Base-by-base conservation (phyloP, 495 filamentous ascomycete species). In the Hypoxylon rickii region DNA sequence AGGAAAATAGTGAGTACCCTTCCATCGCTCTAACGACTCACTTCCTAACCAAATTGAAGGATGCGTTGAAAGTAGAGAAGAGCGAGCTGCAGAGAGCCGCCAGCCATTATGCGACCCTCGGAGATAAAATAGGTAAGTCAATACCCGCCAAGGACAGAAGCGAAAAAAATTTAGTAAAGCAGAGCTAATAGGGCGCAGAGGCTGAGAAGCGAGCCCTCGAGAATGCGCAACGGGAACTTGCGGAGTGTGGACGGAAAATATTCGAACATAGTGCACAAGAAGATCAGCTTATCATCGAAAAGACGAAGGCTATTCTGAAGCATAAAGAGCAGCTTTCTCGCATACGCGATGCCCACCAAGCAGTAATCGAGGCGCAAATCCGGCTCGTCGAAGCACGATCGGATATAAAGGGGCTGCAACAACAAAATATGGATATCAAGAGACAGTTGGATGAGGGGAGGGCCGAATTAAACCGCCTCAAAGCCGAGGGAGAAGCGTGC, bases 361-460 rank as follows among this genome's bases (percentile, higher is more conserved):
- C 82, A 22, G 75, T 91, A 8, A 66, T 90, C 11, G 84, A 89
- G 62, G 78, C 79, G 1, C 79, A 89, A 49, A 69, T 96, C 36
- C 76, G 81, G 39, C 73, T 85, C 5, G 76, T 92, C 22, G 95
- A 98, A 73, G 92, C 90, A 0, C 67, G 74, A 7, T 96, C 92
- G 0, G 94, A 97, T 57, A 67, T 88, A 3, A 80, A 84, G 44
- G 75, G 73, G 10, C 73, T 96, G 5, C 79, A 79, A 60, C 71
- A 71, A 12, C 86, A 83, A 26, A 89, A 90, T 58, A 43, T 60
- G 2, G 78, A 85, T 12, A 82, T 89, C 38, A 74, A 70, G 26
- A 66, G 76, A 44, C 72, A 73, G 41, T 70, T 92, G 0, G 74
- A 83, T 7, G 70, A 63, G 43, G 80, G 36, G 45, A 67, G 60